Base-by-base conservation (phyloP, 164 flowering plant species). In the Aristolochia californica region DNA sequence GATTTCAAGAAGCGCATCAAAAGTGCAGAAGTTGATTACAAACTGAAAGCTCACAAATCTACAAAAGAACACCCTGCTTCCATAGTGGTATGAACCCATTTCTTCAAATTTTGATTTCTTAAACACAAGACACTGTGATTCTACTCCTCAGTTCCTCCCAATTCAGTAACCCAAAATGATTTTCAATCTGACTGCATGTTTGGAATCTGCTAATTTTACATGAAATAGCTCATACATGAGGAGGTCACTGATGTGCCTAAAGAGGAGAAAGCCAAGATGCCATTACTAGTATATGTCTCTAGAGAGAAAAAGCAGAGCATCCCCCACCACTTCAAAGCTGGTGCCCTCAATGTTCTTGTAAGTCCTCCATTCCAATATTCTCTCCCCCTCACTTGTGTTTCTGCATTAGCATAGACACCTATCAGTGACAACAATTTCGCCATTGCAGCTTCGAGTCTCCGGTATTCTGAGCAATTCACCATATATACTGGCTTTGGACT, bases 391-490 rank as follows among this genome's bases (percentile, higher is more conserved):
- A 20, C 54, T 20, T 45, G 7, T 5, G n/a, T 13, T n/a, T n/a
- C n/a, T n/a, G n/a, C n/a, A n/a, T n/a, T n/a, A n/a, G n/a, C n/a
- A n/a, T n/a, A n/a, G n/a, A n/a, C n/a, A n/a, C n/a, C n/a, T n/a
- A n/a, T n/a, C n/a, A n/a, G n/a, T n/a, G n/a, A n/a, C n/a, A n/a
- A n/a, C n/a, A n/a, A n/a, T n/a, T n/a, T n/a, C n/a, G 9, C 8
- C 1, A 8, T 59, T 56, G 58, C 64, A 70, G 74, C 67, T 70
- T 52, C 64, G 72, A 5, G 68, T 70, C 1, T 74, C 77, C 4
- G 56, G 70, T 49, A 30, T 70, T 52, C 48, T 71, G 53, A 75
- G 75, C 73, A 75, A 72, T 59, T 57, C 69, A 4, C 75, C 75
- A 0, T 64, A 59, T 23, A 34, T 66, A 23, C 55, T 77, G n/a